Percentiles rank a stretch among this genome's conserved stretches.
Conservation (phyloP, 2,329 filamentous ascomycete genomes). For the Lasiodiplodia sp. region DNA sequence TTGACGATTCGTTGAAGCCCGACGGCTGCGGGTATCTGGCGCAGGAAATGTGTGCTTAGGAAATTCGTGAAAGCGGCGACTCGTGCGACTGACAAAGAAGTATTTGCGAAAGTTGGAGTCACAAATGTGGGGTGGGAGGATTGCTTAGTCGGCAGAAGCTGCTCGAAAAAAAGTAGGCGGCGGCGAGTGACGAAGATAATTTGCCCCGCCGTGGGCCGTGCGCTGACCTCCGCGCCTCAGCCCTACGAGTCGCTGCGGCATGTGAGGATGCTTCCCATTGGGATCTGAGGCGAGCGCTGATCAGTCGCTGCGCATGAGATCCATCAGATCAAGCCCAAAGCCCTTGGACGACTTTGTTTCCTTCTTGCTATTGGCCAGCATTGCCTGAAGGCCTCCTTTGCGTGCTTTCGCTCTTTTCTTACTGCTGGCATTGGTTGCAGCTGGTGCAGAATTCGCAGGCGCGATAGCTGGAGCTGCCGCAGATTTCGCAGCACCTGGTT, state of each 20-base stretch:
- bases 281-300: constrained; percentile 5
- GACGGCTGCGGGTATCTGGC: neutral
- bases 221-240: constrained; percentile 15
- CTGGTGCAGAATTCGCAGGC: neutral
- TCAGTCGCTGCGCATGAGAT: constrained; percentile 56
- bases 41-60: neutral
- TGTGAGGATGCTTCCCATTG: constrained; percentile 1
- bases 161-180: constrained; percentile 22
- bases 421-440: constrained; percentile 55
- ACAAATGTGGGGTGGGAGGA: constrained; percentile 13
- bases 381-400: constrained; percentile 62
- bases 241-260: constrained; percentile 17
- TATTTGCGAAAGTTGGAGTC: neutral
- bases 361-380: constrained; percentile 56
- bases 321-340: constrained; percentile 59
- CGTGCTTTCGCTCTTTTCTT: constrained; percentile 64
- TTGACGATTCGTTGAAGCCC: neutral
- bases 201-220: constrained; percentile 25
- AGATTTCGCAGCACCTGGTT: neutral
- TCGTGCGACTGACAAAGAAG: neutral
- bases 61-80: neutral
- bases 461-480: neutral
- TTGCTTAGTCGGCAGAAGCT: constrained; percentile 26
- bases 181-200: constrained; percentile 23
- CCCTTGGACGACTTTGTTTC: constrained; percentile 39